phyloP scores from a whole-genome alignment of 495 filamentous ascomycete genomes.

The Penicillium malachiteum region DNA sequence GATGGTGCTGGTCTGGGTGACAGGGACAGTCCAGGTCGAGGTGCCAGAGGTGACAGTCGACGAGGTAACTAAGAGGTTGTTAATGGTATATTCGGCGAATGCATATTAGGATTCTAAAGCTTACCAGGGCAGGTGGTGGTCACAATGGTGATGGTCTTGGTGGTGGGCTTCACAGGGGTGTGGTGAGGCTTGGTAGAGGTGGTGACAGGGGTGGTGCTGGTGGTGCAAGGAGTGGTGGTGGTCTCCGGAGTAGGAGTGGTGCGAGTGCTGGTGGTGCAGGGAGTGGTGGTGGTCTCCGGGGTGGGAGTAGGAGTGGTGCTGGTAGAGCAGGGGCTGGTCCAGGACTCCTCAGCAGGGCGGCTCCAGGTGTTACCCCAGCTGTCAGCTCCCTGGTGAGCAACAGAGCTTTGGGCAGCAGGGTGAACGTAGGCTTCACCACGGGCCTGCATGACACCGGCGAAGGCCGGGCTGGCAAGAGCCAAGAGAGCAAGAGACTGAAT shows the following conservation, averaged over 20 bases:
- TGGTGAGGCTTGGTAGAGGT: constrained; percentile 8
- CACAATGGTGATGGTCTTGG: constrained; percentile 31
- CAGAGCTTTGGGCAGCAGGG: constrained; percentile 6
- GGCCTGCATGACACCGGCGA: constrained; percentile 41
- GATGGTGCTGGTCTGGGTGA: constrained; percentile 39
- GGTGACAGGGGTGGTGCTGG: constrained; percentile 13
- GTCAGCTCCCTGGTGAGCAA: constrained; percentile 3
- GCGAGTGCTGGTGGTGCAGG: background rate
- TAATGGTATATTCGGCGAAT: constrained; percentile 7
- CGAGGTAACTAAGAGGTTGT: constrained; percentile 28
- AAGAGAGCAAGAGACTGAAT: constrained; percentile 41
- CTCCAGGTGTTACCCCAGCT: constrained; percentile 12
- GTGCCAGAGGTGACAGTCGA: constrained; percentile 33
- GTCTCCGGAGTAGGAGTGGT: background rate
- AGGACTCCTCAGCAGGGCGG: background rate
- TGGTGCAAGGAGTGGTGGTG: background rate
- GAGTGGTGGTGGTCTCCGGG: background rate
- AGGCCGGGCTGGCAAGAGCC: constrained; percentile 39
- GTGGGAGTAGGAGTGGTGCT: background rate
- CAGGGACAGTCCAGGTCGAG: constrained; percentile 29
- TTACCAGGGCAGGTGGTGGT: constrained; percentile 42
- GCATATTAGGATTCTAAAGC: constrained; percentile 1
- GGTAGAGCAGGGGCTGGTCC: constrained; percentile 3
- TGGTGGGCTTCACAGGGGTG: constrained; percentile 27
- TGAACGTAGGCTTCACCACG: constrained; percentile 21